Base-by-base conservation (phyloP, 192 early-diverging fungal species). In the Coemansia sp. region DNA sequence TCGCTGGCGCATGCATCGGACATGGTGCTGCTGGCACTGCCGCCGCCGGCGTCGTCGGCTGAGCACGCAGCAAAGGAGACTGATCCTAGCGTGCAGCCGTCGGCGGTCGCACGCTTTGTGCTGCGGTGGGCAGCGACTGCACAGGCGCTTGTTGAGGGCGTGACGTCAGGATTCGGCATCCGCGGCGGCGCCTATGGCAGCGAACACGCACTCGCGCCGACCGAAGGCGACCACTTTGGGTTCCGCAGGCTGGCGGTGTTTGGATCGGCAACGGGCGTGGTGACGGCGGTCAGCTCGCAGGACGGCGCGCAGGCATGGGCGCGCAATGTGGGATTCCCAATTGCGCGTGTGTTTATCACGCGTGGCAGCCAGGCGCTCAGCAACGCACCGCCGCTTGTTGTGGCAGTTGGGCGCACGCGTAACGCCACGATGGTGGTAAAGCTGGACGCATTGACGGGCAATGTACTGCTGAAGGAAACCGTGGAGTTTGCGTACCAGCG, bases 171-270 rank as follows among this genome's bases (percentile, higher is more conserved):
- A 48, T 75, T 71, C 80, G 29, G 51, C 60, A 32, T 75, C 59
- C 18, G 72, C 70, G 58, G 55, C 6, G 44, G 45, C 49, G 31
- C 58, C 14, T 46, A 45, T 8, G 14, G 67, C 5, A 47, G 46
- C 58, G 28, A n/a, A 12, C 19, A 43, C 19, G 19, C 56, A 3
- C 6, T 21, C n/a, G 16, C 49, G 24, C n/a, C 60, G 12, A 35
- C 56, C 5, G 56, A 33, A 16, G 71, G 59, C 0, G 77, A 80
- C 52, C 71, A 73, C 64, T 80, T 80, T 81, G 97, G 97, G 2
- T 83, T 96, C 57, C 87, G 91, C 56, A 95, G 98, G 71, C 77
- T 98, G n/a, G 70, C 92, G 19, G 69, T 99, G 11, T 89, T 93
- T 65, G 86, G 82, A 7, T 84, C 93, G 16, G 51, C 71, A 3